Conservation (phyloP, 78 protist species). For the Monocercomonoides exilis region DNA sequence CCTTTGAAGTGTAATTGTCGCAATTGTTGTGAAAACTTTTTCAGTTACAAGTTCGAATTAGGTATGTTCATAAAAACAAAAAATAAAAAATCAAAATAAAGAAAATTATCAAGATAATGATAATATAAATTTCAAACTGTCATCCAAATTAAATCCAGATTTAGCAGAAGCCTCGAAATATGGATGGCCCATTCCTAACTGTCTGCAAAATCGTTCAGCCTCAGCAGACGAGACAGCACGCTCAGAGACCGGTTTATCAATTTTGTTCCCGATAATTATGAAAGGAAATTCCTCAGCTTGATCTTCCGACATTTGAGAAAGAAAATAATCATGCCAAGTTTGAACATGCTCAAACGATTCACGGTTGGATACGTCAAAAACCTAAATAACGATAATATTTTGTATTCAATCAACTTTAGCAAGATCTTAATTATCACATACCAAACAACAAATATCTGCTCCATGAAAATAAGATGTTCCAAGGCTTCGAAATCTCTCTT, state of each 20-base stretch:
- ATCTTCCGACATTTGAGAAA: not conserved
- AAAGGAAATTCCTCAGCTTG: not conserved
- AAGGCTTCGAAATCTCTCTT: not conserved
- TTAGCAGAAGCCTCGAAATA: constrained; percentile 3
- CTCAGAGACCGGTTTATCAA: not conserved
- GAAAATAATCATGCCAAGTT: not conserved
- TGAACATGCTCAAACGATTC: not conserved
- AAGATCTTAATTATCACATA: not conserved
- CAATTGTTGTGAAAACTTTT: too few species aligned
- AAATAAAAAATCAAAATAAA: too few species aligned
- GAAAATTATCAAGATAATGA: too few species aligned
- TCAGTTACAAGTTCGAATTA: too few species aligned
- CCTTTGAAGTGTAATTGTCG: too few species aligned
- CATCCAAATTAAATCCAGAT: not conserved
- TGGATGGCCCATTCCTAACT: not conserved
- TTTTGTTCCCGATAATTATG: not conserved
- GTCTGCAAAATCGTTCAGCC: not conserved
- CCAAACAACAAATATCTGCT: not conserved
- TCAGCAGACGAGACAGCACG: not conserved
- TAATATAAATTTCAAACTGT: too few species aligned
- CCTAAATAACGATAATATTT: too few species aligned
- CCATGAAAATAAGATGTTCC: not conserved
- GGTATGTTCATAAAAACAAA: too few species aligned
- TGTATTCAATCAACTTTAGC: not conserved
- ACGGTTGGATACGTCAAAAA: not conserved